Conservation (phyloP, 768 basidiomycete genomes). For the Lentinula detonsa region DNA sequence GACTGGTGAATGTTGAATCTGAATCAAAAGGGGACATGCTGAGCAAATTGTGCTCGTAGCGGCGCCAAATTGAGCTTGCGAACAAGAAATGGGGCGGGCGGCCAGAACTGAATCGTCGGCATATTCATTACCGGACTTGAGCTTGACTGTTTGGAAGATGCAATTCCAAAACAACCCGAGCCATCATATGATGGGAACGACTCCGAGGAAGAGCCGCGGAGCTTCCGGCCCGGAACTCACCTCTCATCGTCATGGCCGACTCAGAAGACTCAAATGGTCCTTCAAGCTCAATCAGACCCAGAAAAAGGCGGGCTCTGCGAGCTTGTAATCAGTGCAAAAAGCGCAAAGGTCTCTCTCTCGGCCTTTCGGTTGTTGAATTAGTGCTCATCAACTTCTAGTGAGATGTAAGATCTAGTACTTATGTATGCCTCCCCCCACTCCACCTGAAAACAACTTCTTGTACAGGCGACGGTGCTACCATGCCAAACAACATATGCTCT, state of each 20-base stretch:
- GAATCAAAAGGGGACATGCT: not conserved
- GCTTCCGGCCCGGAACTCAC: not conserved
- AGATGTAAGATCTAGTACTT: not conserved
- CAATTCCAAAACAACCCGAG: not conserved
- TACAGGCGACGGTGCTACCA: not conserved
- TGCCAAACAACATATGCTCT: not conserved
- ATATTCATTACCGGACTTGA: not conserved
- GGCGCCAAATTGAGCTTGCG: not conserved
- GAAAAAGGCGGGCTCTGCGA: not conserved
- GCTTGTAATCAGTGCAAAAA: not conserved
- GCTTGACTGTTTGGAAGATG: too few species aligned
- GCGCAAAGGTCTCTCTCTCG: not conserved
- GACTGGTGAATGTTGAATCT: not conserved
- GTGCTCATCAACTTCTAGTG: not conserved
- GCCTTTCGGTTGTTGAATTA: not conserved
- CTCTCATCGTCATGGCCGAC: not conserved
- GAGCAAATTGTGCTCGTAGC: not conserved
- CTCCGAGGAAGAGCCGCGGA: not conserved
- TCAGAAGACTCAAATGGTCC: not conserved
- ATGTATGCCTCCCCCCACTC: not conserved
- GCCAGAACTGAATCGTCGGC: not conserved
- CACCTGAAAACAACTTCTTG: not conserved
- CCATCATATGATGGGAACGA: not conserved
- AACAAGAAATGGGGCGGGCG: not conserved
- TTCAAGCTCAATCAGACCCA: not conserved